phyloP scores from a whole-genome alignment of 1,284 basidiomycete genomes.

The Malassezia arunalokei region DNA sequence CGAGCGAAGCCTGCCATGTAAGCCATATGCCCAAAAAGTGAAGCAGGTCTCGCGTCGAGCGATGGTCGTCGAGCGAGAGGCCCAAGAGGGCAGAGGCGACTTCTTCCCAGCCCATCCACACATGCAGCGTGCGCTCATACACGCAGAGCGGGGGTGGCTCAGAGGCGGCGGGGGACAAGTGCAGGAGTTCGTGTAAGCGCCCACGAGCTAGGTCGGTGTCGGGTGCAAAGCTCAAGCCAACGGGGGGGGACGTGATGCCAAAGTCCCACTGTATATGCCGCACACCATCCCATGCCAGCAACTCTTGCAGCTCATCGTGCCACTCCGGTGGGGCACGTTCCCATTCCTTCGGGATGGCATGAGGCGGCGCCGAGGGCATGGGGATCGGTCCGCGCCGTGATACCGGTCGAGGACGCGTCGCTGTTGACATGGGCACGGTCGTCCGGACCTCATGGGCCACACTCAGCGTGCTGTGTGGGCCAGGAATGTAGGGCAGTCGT shows the following conservation, averaged over 20 bases:
- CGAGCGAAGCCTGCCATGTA: neutral
- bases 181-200: constrained; percentile 19
- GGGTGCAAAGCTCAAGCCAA: constrained; percentile 16
- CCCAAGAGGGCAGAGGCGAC: neutral
- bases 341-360: constrained; percentile 2
- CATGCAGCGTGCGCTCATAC: neutral
- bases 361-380: neutral
- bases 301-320: constrained; percentile 2
- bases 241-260: constrained; percentile 21
- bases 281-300: constrained; percentile 2
- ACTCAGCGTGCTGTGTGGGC: neutral
- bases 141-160: neutral
- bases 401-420: neutral
- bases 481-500: constrained; percentile 6
- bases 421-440: neutral
- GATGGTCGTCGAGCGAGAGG: neutral
- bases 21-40: constrained; percentile 12
- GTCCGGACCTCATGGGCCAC: neutral
- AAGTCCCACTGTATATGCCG: constrained; percentile 31
- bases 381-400: neutral
- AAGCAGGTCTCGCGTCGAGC: neutral
- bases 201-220: constrained; percentile 17
- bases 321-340: constrained; percentile 3
- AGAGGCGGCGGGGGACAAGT: neutral
- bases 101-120: neutral